A percentile compares a stretch with the other conserved stretches of the same genome.
Conservation (phyloP, 176 grass and related monocot species). For the Phoenix roebelenii region DNA sequence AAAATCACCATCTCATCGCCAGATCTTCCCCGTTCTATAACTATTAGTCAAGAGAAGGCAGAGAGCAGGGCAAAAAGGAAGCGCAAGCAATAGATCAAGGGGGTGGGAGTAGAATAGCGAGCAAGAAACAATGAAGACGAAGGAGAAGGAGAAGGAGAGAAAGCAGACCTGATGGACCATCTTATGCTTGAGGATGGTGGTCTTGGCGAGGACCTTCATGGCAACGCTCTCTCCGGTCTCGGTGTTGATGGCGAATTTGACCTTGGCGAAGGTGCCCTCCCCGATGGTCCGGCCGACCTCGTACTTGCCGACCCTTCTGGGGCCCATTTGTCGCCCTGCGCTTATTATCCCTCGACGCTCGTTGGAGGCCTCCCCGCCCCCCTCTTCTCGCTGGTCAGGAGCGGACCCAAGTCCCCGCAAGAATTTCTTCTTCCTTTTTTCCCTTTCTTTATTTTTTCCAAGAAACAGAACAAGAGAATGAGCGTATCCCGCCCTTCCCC, state of each 20-base stretch:
- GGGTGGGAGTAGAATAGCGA: no score
- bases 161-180: constrained; percentile 72
- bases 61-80: no score
- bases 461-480: no score
- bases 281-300: constrained; percentile 87
- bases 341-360: no score
- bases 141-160: neutral
- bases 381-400: no score
- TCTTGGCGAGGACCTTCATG: constrained; percentile 86
- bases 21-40: no score
- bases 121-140: neutral
- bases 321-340: constrained; percentile 8
- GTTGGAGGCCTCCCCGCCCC: neutral
- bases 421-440: neutral
- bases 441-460: neutral
- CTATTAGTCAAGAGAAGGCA: no score
- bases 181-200: constrained; percentile 67
- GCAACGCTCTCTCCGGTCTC: constrained; percentile 59
- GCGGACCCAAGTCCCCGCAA: no score
- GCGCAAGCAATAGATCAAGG: no score
- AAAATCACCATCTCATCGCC: no score
- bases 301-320: constrained; percentile 73
- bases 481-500: no score
- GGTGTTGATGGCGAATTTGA: constrained; percentile 71
- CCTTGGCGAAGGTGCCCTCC: constrained; percentile 88